Conservation (phyloP, 1,284 basidiomycete genomes). For the Heterobasidion annosum region DNA sequence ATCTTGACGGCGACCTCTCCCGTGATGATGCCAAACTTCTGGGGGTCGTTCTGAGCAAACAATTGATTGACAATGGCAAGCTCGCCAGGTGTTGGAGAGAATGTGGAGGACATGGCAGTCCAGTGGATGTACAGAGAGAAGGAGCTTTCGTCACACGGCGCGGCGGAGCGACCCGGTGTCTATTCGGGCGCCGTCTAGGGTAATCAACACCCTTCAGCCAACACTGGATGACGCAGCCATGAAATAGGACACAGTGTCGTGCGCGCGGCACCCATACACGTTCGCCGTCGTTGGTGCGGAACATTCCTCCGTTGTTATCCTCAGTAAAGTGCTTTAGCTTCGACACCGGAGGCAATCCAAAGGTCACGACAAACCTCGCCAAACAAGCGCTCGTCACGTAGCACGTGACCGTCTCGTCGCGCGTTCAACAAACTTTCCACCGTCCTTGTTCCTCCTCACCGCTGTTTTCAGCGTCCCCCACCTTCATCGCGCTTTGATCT, state of each 20-base stretch:
- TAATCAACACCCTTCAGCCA: not conserved
- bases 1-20: constrained; percentile 80
- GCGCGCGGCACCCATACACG: no score
- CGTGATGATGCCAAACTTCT: constrained; percentile 76
- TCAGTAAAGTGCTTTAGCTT: no score
- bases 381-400: no score
- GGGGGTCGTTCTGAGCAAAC: constrained; percentile 59
- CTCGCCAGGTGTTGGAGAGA: constrained; percentile 60
- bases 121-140: not conserved
- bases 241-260: no score
- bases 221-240: not conserved
- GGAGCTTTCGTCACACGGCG: not conserved
- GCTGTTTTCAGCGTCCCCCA: not conserved
- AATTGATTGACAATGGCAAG: constrained; percentile 60
- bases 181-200: not conserved
- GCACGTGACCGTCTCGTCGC: not conserved
- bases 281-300: no score
- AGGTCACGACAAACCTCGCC: no score
- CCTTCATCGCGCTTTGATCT: not conserved
- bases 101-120: constrained; percentile 42
- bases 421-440: not conserved
- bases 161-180: not conserved
- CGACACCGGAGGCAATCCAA: no score
- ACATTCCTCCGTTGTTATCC: no score
- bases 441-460: not conserved